Conservation (phyloP, 73 alveolate species). For the Paramecium caudatum region DNA sequence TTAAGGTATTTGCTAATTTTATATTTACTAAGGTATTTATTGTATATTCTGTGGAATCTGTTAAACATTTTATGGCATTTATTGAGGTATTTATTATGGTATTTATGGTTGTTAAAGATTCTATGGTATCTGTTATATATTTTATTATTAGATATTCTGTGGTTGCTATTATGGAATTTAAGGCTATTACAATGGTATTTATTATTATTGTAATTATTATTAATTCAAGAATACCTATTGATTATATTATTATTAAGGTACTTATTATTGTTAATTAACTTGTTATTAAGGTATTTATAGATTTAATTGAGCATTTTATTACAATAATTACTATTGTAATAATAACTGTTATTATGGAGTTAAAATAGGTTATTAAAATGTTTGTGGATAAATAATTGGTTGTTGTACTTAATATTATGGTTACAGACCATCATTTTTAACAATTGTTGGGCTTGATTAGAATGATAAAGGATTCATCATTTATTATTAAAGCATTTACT, state of each 20-base stretch:
- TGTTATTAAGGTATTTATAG: neutral
- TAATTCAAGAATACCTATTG: neutral
- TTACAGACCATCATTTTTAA: neutral
- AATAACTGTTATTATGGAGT: neutral
- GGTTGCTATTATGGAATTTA: neutral
- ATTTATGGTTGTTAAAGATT: no score
- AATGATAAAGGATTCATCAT: constrained; percentile 19
- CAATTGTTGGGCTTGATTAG: neutral
- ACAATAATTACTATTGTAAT: neutral
- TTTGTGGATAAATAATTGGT: neutral
- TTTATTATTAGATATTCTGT: no score
- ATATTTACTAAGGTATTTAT: neutral
- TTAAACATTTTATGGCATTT: no score
- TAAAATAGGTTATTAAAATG: neutral
- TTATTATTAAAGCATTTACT: constrained; percentile 18
- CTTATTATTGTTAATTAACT: neutral
- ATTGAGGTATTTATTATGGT: no score
- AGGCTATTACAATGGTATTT: neutral
- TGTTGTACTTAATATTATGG: neutral
- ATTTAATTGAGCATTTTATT: no score
- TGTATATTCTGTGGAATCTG: no score
- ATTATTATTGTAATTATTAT: constrained; percentile 1
- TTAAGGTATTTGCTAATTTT: no score
- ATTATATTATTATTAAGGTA: neutral
- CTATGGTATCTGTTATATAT: no score